phyloP scores from a whole-genome alignment of 2,329 filamentous ascomycete genomes.

The Orbilia javanica region DNA sequence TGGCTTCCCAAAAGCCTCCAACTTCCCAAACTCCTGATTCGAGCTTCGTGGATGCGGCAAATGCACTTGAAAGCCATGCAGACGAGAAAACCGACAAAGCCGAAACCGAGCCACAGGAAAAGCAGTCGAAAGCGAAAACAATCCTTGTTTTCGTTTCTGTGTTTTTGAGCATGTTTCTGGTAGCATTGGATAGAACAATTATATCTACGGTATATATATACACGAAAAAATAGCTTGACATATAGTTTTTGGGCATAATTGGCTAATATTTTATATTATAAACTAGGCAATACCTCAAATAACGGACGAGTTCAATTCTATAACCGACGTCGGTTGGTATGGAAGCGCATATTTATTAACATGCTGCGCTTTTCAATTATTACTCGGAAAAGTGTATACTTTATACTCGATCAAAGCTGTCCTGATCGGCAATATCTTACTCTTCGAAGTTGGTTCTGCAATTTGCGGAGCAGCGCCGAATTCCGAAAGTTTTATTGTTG shows the following conservation, averaged over 20 bases:
- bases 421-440: slow-evolving; percentile 30
- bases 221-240: too few relatives aligned
- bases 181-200: slow-evolving; percentile 72
- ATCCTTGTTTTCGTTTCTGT: slow-evolving; percentile 69
- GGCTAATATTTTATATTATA: slow-evolving; percentile 63
- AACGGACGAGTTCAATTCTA: slow-evolving; percentile 68
- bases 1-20: slow-evolving; percentile 4
- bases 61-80: not conserved
- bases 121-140: not conserved
- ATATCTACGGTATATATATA: slow-evolving; percentile 66
- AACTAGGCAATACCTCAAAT: slow-evolving; percentile 70
- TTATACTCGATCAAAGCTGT: slow-evolving; percentile 64
- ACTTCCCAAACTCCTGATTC: not conserved
- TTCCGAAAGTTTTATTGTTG: slow-evolving; percentile 68
- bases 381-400: slow-evolving; percentile 66
- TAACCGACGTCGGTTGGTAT: slow-evolving; percentile 66
- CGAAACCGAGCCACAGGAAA: not conserved
- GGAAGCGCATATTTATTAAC: slow-evolving; percentile 65
- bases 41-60: not conserved
- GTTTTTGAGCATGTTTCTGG: slow-evolving; percentile 71
- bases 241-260: not conserved
- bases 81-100: not conserved
- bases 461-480: slow-evolving; percentile 1
- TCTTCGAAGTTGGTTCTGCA: slow-evolving; percentile 66
- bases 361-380: slow-evolving; percentile 65